Conservation (phyloP, 306 rosid genomes). For the Astragalus glycyphyllos region DNA sequence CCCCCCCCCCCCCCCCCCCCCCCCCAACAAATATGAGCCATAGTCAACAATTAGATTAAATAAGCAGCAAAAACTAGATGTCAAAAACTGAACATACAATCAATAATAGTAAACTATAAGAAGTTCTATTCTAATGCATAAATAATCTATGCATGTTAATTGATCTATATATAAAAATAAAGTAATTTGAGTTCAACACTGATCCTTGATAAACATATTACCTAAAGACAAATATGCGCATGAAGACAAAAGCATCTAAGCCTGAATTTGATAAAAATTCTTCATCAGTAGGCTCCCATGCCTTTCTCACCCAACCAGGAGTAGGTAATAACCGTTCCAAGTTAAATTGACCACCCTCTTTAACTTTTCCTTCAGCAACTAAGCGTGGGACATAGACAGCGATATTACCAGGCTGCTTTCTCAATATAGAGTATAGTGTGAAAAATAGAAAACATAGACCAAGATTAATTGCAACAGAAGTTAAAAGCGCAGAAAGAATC, state of each 20-base stretch:
- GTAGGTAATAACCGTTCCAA: slow-evolving; percentile 76
- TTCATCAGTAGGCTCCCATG: slow-evolving; percentile 78
- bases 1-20: too few relatives aligned
- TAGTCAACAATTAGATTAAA: neutral
- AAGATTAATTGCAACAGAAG: slow-evolving; percentile 86
- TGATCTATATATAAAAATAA: neutral
- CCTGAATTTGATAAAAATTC: slow-evolving; percentile 63
- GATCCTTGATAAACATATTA: slow-evolving; percentile 31
- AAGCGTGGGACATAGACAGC: slow-evolving; percentile 70
- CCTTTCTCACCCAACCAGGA: slow-evolving; percentile 78
- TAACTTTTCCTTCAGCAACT: slow-evolving; percentile 54
- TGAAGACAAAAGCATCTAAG: slow-evolving; percentile 78
- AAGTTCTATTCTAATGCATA: too few relatives aligned
- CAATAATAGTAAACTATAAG: too few relatives aligned
- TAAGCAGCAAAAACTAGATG: slow-evolving; percentile 26
- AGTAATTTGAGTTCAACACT: neutral
- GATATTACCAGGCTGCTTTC: slow-evolving; percentile 74
- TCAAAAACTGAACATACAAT: neutral
- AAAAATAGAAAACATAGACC: slow-evolving; percentile 70
- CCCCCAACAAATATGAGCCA: too few relatives aligned
- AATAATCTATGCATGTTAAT: neutral
- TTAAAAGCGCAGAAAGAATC: slow-evolving; percentile 79
- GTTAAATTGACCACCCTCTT: slow-evolving; percentile 55
- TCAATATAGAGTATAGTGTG: slow-evolving; percentile 76
- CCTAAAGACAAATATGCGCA: slow-evolving; percentile 84